Percentiles rank a stretch among this genome's conserved stretches.
These are phyloP conservation scores for Triangularia setosa DNA, from an alignment of 2,329 filamentous ascomycete genomes.

Conservation along the genomic window DNA sequence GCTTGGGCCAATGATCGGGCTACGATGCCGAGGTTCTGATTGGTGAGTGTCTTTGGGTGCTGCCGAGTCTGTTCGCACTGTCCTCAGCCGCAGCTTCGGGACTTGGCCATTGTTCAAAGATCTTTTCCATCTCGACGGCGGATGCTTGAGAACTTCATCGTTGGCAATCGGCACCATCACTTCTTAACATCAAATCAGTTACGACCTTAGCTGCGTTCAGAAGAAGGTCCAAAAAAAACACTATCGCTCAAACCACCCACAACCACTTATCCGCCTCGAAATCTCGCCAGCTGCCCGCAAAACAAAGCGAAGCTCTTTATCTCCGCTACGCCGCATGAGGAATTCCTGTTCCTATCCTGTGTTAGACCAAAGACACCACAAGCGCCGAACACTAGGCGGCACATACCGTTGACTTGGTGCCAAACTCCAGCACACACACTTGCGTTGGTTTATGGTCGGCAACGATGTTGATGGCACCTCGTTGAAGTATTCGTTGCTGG, in stretches of 20 bases:
- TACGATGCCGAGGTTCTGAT: background rate
- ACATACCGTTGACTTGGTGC: background rate
- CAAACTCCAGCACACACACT: background rate
- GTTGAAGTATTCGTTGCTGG: background rate
- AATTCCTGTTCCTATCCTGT: background rate
- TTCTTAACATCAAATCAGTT: background rate
- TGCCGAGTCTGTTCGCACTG: constrained; percentile 1
- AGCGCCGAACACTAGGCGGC: background rate
- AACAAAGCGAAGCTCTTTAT: background rate
- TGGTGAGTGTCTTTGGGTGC: constrained; percentile 1
- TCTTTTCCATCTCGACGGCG: background rate
- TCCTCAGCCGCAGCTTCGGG: constrained; percentile 13
- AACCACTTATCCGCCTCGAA: background rate
- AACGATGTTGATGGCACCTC: background rate
- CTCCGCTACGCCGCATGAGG: background rate
- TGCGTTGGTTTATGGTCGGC: background rate
- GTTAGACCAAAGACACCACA: background rate
- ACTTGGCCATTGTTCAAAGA: background rate
- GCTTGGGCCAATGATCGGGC: constrained; percentile 9
- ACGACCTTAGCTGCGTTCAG: background rate
- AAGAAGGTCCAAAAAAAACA: background rate
- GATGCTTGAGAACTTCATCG: background rate
- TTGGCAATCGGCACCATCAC: background rate
- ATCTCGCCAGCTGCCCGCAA: background rate
- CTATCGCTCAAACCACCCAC: background rate